phyloP scores from a whole-genome alignment of 1,284 basidiomycete species.

The Leucoagaricus sp. region DNA sequence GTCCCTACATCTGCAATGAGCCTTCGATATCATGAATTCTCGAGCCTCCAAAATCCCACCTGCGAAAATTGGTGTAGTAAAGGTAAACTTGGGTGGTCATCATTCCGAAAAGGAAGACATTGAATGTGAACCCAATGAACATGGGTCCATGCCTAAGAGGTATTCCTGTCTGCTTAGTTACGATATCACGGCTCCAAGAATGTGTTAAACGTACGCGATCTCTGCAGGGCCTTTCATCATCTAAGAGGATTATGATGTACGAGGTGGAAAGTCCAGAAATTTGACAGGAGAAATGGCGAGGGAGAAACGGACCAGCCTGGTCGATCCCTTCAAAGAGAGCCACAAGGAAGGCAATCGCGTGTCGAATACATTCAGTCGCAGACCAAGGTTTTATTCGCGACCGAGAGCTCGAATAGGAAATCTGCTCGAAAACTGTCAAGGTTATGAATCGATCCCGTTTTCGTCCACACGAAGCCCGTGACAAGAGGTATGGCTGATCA shows the following conservation, averaged over 20 bases:
- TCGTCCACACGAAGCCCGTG: neutral
- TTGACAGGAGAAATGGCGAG: neutral
- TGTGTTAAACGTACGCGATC: too few species aligned
- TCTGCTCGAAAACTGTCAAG: neutral
- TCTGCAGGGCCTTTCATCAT: slow-evolving; percentile 18
- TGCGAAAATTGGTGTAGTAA: slow-evolving; percentile 26
- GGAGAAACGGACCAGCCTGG: neutral
- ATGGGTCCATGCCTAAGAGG: slow-evolving; percentile 27
- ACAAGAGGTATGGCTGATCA: neutral
- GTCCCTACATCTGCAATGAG: slow-evolving; percentile 15
- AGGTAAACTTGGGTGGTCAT: slow-evolving; percentile 32
- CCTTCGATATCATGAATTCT: neutral
- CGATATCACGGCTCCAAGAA: too few species aligned
- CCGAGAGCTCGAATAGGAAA: neutral
- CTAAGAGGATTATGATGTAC: neutral
- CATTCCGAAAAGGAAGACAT: slow-evolving; percentile 30
- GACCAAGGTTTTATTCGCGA: neutral
- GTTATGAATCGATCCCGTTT: neutral
- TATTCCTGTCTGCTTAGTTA: neutral
- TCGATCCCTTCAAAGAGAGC: neutral
- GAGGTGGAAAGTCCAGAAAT: neutral
- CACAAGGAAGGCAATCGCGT: neutral
- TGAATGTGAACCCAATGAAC: slow-evolving; percentile 31
- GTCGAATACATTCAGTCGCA: neutral
- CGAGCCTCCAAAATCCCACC: slow-evolving; percentile 13